A percentile compares a stretch with the other conserved stretches of the same genome.
Conservation (phyloP, 176 grass and related monocot species). For the Zoysia pacifica region DNA sequence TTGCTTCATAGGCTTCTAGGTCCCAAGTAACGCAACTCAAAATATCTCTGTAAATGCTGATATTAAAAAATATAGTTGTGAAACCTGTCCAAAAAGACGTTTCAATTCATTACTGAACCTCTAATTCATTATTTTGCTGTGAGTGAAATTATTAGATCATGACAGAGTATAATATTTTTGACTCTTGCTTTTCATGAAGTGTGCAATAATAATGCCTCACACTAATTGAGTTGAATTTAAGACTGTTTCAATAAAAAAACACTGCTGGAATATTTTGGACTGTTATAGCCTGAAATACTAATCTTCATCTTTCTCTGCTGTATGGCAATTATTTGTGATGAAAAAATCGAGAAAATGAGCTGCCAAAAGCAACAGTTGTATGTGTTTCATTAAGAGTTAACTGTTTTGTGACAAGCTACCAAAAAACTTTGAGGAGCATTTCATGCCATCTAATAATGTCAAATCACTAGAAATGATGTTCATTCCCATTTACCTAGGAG, state of each 20-base stretch:
- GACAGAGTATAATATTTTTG: neutral
- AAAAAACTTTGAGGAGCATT: neutral
- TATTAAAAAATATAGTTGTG: neutral
- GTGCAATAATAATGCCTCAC: neutral
- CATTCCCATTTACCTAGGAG: conserved; percentile 2
- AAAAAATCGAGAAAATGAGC: neutral
- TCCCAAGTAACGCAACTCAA: neutral
- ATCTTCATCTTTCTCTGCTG: neutral
- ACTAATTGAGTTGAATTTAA: neutral
- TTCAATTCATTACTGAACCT: neutral
- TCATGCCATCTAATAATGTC: neutral
- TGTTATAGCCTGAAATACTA: neutral
- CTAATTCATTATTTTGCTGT: neutral
- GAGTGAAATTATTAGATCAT: neutral
- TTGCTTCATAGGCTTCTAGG: neutral
- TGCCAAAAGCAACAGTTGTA: no score
- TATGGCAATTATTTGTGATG: neutral
- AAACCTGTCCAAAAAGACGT: neutral
- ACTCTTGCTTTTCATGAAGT: neutral
- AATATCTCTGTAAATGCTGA: neutral
- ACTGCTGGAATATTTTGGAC: neutral
- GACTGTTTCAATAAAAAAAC: neutral
- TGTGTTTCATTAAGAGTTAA: neutral
- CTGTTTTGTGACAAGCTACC: neutral
- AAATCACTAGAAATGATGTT: neutral